Conservation (phyloP, 768 basidiomycete species). For the Cystofilobasidium capitatum region DNA sequence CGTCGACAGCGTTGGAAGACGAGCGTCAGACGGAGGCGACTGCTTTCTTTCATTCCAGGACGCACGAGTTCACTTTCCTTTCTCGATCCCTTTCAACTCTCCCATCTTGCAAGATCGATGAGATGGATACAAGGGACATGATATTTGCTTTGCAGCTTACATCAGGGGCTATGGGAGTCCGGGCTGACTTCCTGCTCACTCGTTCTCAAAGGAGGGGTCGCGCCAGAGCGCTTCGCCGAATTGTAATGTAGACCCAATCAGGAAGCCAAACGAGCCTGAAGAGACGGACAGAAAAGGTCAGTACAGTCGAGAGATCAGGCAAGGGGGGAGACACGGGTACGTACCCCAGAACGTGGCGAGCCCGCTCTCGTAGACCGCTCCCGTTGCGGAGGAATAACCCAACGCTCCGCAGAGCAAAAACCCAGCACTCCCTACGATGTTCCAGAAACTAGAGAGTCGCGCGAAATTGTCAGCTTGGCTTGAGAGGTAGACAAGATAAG, state of each 20-base stretch:
- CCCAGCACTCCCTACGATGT: constrained; percentile 52
- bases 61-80: no score
- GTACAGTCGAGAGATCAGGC: neutral
- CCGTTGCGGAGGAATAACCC: constrained; percentile 43
- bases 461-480: neutral
- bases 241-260: constrained; percentile 52
- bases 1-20: neutral
- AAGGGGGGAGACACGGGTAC: neutral
- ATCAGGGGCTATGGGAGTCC: neutral
- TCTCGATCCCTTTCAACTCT: no score
- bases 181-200: no score
- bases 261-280: constrained; percentile 49
- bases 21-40: neutral
- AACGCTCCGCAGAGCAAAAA: constrained; percentile 54
- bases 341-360: constrained; percentile 49
- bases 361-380: constrained; percentile 48
- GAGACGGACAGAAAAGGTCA: neutral
- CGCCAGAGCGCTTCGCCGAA: constrained; percentile 43
- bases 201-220: neutral
- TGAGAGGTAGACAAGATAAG: neutral
- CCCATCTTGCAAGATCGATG: no score
- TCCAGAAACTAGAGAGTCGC: constrained; percentile 44
- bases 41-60: no score
- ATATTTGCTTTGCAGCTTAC: neutral
- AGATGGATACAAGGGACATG: neutral